phyloP scores from a whole-genome alignment of 1,284 basidiomycete genomes.

The Irpex sp. region DNA sequence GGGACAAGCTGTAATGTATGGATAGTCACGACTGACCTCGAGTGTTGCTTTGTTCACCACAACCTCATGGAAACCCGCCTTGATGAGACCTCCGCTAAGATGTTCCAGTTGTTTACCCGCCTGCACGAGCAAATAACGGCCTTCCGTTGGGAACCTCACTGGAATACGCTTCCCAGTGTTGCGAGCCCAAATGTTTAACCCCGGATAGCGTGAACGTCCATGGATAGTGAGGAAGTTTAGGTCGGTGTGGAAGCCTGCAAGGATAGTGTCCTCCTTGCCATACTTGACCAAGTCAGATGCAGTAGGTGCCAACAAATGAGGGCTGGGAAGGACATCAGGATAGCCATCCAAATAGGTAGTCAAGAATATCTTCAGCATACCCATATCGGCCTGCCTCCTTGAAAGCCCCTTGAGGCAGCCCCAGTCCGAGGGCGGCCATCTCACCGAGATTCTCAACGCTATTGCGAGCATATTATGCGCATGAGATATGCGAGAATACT shows the following conservation, averaged over 20 bases:
- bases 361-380: slow-evolving; percentile 35
- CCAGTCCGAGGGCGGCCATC: slow-evolving; percentile 82
- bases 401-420: slow-evolving; percentile 63
- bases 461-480: not conserved
- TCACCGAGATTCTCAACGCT: slow-evolving; percentile 80
- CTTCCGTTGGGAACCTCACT: slow-evolving; percentile 74
- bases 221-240: slow-evolving; percentile 87
- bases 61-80: slow-evolving; percentile 92
- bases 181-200: slow-evolving; percentile 86
- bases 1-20: not conserved
- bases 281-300: slow-evolving; percentile 84
- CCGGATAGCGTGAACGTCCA: slow-evolving; percentile 83
- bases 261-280: slow-evolving; percentile 72
- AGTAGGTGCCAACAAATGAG: slow-evolving; percentile 87
- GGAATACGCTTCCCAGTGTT: slow-evolving; percentile 86
- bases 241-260: slow-evolving; percentile 89
- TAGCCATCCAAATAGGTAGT: not conserved
- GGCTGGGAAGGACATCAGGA: slow-evolving; percentile 38
- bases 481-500: too few relatives aligned
- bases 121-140: slow-evolving; percentile 76
- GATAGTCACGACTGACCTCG: slow-evolving; percentile 38
- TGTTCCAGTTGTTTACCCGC: slow-evolving; percentile 93
- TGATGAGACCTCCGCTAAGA: slow-evolving; percentile 81
- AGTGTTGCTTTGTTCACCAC: slow-evolving; percentile 81
- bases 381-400: slow-evolving; percentile 79